A percentile compares a stretch with the other conserved stretches of the same genome.
Conservation (phyloP, 2,329 filamentous ascomycete genomes). For the Stromatinia cepivora region DNA sequence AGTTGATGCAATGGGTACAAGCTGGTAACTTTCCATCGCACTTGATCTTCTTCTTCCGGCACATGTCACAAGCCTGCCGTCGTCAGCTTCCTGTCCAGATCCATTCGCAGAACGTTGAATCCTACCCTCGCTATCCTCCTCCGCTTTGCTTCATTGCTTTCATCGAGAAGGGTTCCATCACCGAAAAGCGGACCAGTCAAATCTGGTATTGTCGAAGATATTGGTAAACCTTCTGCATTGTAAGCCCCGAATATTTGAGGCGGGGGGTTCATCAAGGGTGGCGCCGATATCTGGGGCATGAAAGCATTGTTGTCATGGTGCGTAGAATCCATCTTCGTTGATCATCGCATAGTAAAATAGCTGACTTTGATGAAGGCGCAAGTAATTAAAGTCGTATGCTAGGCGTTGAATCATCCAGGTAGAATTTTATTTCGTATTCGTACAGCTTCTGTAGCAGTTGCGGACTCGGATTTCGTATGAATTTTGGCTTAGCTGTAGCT, state of each 20-base stretch:
- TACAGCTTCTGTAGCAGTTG: slow-evolving; percentile 7
- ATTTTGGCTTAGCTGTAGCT: background rate
- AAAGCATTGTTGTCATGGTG: slow-evolving; percentile 35
- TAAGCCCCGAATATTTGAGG: slow-evolving; percentile 70
- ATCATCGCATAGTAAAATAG: slow-evolving; percentile 25
- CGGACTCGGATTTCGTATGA: slow-evolving; percentile 4
- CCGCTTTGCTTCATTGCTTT: slow-evolving; percentile 73
- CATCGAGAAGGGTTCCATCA: slow-evolving; percentile 57
- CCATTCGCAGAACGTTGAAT: slow-evolving; percentile 23
- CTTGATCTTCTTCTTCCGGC: slow-evolving; percentile 95
- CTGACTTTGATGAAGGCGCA: background rate
- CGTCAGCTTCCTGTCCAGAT: slow-evolving; percentile 26
- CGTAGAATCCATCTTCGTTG: slow-evolving; percentile 29
- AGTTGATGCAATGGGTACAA: slow-evolving; percentile 95
- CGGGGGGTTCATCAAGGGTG: slow-evolving; percentile 64
- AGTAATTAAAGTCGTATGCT: background rate
- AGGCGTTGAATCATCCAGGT: background rate
- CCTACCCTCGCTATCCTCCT: slow-evolving; percentile 63
- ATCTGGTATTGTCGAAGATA: slow-evolving; percentile 57
- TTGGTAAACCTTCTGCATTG: slow-evolving; percentile 58
- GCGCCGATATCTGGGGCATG: slow-evolving; percentile 60
- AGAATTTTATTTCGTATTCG: slow-evolving; percentile 20
- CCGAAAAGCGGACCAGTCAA: slow-evolving; percentile 62
- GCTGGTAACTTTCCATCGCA: slow-evolving; percentile 94
- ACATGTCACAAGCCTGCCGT: slow-evolving; percentile 65